Base-by-base conservation (phyloP, 2,329 filamentous ascomycete genomes). In the Diaporthe vaccinii region DNA sequence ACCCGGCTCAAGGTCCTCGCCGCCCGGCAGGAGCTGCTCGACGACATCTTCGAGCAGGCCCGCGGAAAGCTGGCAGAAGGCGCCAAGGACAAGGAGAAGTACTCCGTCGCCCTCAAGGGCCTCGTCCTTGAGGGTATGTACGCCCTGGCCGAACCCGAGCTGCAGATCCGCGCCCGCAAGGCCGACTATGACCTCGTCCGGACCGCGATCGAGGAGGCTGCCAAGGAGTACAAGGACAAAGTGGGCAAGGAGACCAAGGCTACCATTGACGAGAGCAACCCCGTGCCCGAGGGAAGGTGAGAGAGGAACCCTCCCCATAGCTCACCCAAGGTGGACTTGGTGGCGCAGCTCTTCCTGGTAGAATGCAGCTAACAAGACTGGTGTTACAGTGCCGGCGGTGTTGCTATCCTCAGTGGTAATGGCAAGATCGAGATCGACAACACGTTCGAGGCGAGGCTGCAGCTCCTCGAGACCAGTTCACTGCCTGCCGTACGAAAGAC, bases 371-470 rank as follows among this genome's bases (percentile, higher is more conserved):
- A 69, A 76, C 69, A 57, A 49, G 7, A n/a, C 22, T 44, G 55
- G 3, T 70, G 5, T 31, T 25, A 14, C 79, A 98, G 97, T 81
- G 90, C 95, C 76, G 97, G 97, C 76, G 97, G 97, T 80, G 89
- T 98, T 75, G 84, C 91, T 75, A 92, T 99, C 78, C 86, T 98
- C 73, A 95, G 96, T 78, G 93, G 94, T 79, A 89, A 89, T 78
- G 97, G 97, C 83, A 98, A 96, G 90, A 98, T 99, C 83, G 95
- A 98, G 81, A 96, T 99, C 85, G 96, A 98, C 91, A 98, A 99
- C 89, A 98, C 97, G 73, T 94, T 98, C 80, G 97, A 98, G 84
- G 94, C 98, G 83, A 93, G 97, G 79, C 89, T 99, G 85, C 91
- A 90, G 81, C 89, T 98, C 76, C 91, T 98, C 78, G 93, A 98